Evolutionary conservation across 768 basidiomycete genomes (phyloP), one percentile per base, ranked within the genome.

Genomic region (Agrocybe chaxingu): DNA sequence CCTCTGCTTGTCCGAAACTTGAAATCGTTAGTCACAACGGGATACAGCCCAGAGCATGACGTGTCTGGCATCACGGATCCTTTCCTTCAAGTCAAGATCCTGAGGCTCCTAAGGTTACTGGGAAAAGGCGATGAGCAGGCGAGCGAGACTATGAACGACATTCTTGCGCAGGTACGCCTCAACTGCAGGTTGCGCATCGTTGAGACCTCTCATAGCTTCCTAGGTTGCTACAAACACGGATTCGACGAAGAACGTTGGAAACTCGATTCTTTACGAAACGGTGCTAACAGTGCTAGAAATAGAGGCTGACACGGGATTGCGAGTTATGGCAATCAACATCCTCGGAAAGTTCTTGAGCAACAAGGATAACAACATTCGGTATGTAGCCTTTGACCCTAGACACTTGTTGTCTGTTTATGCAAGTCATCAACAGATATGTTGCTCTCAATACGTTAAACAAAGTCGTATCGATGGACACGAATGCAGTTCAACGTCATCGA

Each of bases 161-260:
- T 99, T 54, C 70, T 98, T 44, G 96, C 96, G 7, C 96, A 97
- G 78, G 91, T 88, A 58, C 49, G 72, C 41, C n/a, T 8, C 13
- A 42, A 8, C 10, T 30, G 13, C 8, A 9, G 30, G 30, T 16
- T 37, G 30, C 10, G 36, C 7, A 8, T 32, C 10, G n/a, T 31
- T 16, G 13, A 42, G 42, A 48, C 38, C 5, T 16, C 24, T 55
- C 40, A n/a, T 55, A 40, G 51, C 41, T 9, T 39, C 36, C 13
- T 62, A 94, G 89, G 95, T 99, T 32, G 97, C 97, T n/a, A 98
- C 97, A 1, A 99, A 98, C 66, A 99, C 97, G 0, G 97, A 99
- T 61, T 88, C 89, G 4, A 84, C 89, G 5, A 99, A 99, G 72
- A 99, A 98, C 62, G 97, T 98, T 57, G 97, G 97, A 46, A 98